Evolutionary conservation across 192 early-diverging fungal species (phyloP), one percentile per base, ranked within the genome.

Genomic region (Hyaloraphidium curvatum): DNA sequence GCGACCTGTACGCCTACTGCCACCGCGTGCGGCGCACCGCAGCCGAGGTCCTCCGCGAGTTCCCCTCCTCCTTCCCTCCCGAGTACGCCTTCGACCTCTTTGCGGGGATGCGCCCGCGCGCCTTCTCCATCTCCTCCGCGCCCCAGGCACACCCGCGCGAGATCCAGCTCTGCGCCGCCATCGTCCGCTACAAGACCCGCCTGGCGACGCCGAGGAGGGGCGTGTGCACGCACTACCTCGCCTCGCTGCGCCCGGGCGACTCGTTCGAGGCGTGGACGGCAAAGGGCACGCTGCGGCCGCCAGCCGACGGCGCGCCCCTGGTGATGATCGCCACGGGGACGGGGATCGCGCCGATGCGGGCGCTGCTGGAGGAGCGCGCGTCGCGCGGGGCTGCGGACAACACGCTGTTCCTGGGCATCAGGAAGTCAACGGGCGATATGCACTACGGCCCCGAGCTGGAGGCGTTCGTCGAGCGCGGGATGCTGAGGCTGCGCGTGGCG

Each of bases 321-420:
- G 79, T 94, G 28, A 77, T 85, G 52, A 81, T 94, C 50, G 94
- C 87, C 0, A 86, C 86, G 52, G 82, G 81, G 3, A 96, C 92
- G 0, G 92, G 92, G 17, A 72, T 98, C 21, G 91, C 94, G 5
- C 85, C 92, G 0, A 90, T 98, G 74, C 72, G 89, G 56, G 65
- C 86, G 25, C 76, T 91, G 39, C 53, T 89, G 14, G 64, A 79
- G 35, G 61, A 72, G 7, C 70, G 89, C 0, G 51, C 74, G 13
- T 29, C 41, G 2, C 40, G 65, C 28, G 68, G 64, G 3, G 28
- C 35, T n/a, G 1, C 37, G 62, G 75, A 77, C 26, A 90, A 87
- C 53, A 57, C 78, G 1, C 56, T 97, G 48, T 83, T 96, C 62
- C 81, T 90, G 63, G 94, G 94, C 14, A 86, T 78, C 52, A 76